These are phyloP conservation scores for Aspergillus ruber DNA, from an alignment of 2,329 filamentous ascomycete genomes.

Conservation along the genomic window DNA sequence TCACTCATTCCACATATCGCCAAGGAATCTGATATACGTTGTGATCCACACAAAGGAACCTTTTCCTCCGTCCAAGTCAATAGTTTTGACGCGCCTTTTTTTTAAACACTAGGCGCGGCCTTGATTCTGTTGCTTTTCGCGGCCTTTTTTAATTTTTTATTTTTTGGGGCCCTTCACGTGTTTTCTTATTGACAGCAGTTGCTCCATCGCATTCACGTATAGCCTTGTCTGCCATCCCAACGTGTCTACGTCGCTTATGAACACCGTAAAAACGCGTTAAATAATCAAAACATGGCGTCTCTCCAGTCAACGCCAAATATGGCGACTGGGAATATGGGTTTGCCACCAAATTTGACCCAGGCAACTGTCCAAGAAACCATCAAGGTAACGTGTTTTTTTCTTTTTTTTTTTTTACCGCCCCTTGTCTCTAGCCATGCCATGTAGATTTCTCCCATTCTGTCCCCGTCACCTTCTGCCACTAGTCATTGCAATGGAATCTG, in stretches of 20 bases:
- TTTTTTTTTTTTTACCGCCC: background rate
- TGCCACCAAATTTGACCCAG: slow-evolving; percentile 64
- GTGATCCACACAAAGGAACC: background rate
- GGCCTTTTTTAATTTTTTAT: background rate
- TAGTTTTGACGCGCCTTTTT: background rate
- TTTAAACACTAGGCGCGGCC: background rate
- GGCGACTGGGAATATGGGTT: slow-evolving; percentile 57
- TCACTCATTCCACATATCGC: background rate
- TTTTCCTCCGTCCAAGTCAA: background rate
- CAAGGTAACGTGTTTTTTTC: slow-evolving; percentile 28
- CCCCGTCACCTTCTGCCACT: too few relatives aligned
- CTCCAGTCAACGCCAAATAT: slow-evolving; percentile 66
- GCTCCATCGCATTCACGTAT: background rate
- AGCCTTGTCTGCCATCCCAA: slow-evolving; percentile 1
- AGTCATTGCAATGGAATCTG: background rate
- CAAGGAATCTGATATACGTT: background rate
- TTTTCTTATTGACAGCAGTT: background rate
- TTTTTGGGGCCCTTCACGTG: background rate
- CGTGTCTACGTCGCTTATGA: slow-evolving; percentile 22
- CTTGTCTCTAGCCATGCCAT: background rate
- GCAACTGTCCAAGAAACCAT: slow-evolving; percentile 71
- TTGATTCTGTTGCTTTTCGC: background rate
- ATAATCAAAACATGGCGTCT: slow-evolving; percentile 61
- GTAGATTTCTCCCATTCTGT: background rate
- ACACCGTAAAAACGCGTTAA: slow-evolving; percentile 21